A percentile compares a stretch with the other conserved stretches of the same genome.
phyloP scores from a whole-genome alignment of 345 rosid genomes.

The Melaleuca quinquenervia region DNA sequence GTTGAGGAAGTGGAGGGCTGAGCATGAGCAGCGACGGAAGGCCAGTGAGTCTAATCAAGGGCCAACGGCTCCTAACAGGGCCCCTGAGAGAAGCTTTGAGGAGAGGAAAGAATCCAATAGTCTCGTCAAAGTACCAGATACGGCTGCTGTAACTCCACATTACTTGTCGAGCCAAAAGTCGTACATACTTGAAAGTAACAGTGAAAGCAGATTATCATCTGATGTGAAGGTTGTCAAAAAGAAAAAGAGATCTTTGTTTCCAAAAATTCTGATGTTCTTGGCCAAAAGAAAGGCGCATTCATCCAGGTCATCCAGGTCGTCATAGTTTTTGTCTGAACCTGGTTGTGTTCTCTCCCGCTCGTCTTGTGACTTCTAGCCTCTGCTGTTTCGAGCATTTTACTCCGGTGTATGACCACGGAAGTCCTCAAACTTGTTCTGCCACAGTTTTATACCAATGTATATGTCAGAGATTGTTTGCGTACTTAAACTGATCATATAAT shows the following conservation, averaged over 20 bases:
- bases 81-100: slow-evolving; percentile 25
- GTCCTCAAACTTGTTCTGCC: not conserved
- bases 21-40: slow-evolving; percentile 55
- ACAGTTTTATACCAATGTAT: not conserved
- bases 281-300: slow-evolving; percentile 39
- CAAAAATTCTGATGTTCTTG: slow-evolving; percentile 54
- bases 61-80: slow-evolving; percentile 5
- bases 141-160: slow-evolving; percentile 1
- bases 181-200: slow-evolving; percentile 4
- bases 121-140: not conserved
- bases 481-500: not conserved
- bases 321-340: not conserved
- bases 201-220: slow-evolving; percentile 19
- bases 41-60: slow-evolving; percentile 29
- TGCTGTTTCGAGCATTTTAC: not conserved
- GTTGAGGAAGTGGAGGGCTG: slow-evolving; percentile 82
- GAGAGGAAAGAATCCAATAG: slow-evolving; percentile 20
- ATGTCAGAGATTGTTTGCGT: not conserved
- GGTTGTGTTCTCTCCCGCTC: not conserved
- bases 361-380: not conserved
- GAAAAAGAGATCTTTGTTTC: slow-evolving; percentile 68
- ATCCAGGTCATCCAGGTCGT: slow-evolving; percentile 36
- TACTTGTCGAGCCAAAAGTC: slow-evolving; percentile 14
- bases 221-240: slow-evolving; percentile 32
- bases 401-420: not conserved